Base-by-base conservation (phyloP, 73 alveolate genomes). In the Urostyla sp. region DNA sequence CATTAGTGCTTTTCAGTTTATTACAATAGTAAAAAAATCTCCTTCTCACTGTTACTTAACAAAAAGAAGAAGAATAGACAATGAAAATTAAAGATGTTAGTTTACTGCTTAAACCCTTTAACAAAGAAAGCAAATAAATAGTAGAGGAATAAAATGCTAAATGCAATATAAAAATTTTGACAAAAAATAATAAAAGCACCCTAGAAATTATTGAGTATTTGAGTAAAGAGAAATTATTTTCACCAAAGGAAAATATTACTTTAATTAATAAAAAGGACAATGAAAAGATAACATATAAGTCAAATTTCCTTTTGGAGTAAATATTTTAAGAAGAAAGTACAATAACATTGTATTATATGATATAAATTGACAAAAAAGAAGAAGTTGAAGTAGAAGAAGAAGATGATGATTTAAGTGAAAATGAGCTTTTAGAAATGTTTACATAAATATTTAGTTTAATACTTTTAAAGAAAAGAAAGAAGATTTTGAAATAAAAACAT, bases 381-480 rank as follows among this genome's bases (percentile, higher is more conserved):
- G 46, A 31, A 31, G 38, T 69, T 7, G 56, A 46, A 36, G 15
- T 3, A 24, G 83, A 69, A 10, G 87, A 75, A 13, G 87, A 75
- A 8, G 87, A 75, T 1, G 85, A 73, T 7, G 87, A 75, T 18
- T 23, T 56, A 6, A 56, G 50, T 54, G 87, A 75, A 16, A 59
- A 57, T 1, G 87, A 75, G n/a, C 43, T 75, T 15, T 28, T 75
- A 3, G 72, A 54, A 7, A 75, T 75, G 78, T 75, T 75, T 24
- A 75, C 87, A 23, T 40, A 75, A 20, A 31, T 75, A 16, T 55
- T 75, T 43, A 52, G 77, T 1, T 13, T 50, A 0, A 75, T 75
- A 15, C 7, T 75, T 31, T 57, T 75, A 2, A 75, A 75, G 30
- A 75, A 75, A 57, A 53, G 60, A 46, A 36, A 69, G 54, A 69